A percentile compares a stretch with the other conserved stretches of the same genome.
Conservation (phyloP, 2,329 filamentous ascomycete species). For the Clarireedia monteithiana region DNA sequence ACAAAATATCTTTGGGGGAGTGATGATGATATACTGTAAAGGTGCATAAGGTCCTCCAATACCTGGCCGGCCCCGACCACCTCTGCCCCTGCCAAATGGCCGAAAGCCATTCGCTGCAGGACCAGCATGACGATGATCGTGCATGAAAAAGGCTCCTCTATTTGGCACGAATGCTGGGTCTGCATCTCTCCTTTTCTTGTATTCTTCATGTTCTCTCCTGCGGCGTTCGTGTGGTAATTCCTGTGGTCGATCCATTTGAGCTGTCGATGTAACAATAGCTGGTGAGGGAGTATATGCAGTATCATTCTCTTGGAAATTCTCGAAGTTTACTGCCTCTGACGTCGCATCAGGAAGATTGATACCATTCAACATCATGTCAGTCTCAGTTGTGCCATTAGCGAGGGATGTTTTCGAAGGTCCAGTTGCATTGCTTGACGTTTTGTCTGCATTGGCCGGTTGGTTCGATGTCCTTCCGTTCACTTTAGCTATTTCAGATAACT, state of each 20-base stretch:
- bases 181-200: conserved; percentile 77
- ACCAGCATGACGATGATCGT: conserved; percentile 80
- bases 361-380: conserved; percentile 51
- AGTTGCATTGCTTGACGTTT: conserved; percentile 21
- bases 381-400: conserved; percentile 37
- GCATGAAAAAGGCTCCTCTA: conserved; percentile 92
- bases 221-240: conserved; percentile 61
- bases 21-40: conserved; percentile 48
- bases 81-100: conserved; percentile 56
- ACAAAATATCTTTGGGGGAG: conserved; percentile 10
- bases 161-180: conserved; percentile 93
- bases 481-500: conserved; percentile 20
- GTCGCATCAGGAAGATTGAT: conserved; percentile 24
- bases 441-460: conserved; percentile 25
- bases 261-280: conserved; percentile 31
- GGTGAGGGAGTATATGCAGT: conserved; percentile 23
- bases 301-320: conserved; percentile 27
- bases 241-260: conserved; percentile 35
- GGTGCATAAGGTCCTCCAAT: conserved; percentile 52
- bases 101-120: conserved; percentile 71
- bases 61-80: conserved; percentile 48
- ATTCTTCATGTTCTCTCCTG: conserved; percentile 83
- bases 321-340: conserved; percentile 22
- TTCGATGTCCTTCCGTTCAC: conserved; percentile 31
- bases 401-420: conserved; percentile 34